Evolutionary conservation across 2,329 filamentous ascomycete genomes (phyloP).

Genomic region (Fusarium illudens): DNA sequence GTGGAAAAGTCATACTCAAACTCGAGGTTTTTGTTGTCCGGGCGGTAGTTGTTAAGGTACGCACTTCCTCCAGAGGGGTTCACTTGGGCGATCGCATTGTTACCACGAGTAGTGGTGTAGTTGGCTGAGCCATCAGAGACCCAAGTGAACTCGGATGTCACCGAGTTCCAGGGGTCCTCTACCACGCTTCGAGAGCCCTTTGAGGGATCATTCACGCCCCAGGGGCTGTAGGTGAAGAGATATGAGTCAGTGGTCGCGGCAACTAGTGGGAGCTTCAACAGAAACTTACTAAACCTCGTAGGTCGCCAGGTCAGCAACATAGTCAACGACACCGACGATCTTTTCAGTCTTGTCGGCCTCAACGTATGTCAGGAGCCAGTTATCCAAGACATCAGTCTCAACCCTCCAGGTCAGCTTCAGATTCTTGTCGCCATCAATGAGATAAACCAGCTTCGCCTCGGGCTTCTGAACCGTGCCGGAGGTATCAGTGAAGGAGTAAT

Average conservation of each 20-base stretch:
- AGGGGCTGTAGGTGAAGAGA: slow-evolving; percentile 46
- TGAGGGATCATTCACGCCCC: slow-evolving; percentile 63
- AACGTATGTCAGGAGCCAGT: slow-evolving; percentile 68
- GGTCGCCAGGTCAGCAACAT: slow-evolving; percentile 60
- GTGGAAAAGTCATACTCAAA: slow-evolving; percentile 59
- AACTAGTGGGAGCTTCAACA: fast-evolving
- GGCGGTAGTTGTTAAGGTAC: slow-evolving; percentile 55
- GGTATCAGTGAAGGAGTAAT: slow-evolving; percentile 56
- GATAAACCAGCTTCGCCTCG: slow-evolving; percentile 64
- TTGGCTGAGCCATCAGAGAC: slow-evolving; percentile 55
- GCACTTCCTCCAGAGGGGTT: slow-evolving; percentile 52
- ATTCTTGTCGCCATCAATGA: slow-evolving; percentile 56
- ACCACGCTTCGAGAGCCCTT: slow-evolving; percentile 56
- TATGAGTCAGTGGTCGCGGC: background rate
- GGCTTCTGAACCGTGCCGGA: slow-evolving; percentile 61
- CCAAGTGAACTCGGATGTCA: slow-evolving; percentile 63
- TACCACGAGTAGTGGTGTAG: slow-evolving; percentile 64
- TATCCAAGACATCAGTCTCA: slow-evolving; percentile 64
- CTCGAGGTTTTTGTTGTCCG: slow-evolving; percentile 50
- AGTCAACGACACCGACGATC: slow-evolving; percentile 64
- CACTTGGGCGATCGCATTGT: slow-evolving; percentile 65
- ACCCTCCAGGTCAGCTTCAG: slow-evolving; percentile 65
- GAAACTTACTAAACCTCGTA: slow-evolving; percentile 59
- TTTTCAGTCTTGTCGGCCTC: slow-evolving; percentile 57
- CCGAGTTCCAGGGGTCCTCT: slow-evolving; percentile 57